Percentiles rank a stretch among this genome's conserved stretches.
phyloP scores from a whole-genome alignment of 192 early-diverging fungal genomes.

The Coemansia sp. region DNA sequence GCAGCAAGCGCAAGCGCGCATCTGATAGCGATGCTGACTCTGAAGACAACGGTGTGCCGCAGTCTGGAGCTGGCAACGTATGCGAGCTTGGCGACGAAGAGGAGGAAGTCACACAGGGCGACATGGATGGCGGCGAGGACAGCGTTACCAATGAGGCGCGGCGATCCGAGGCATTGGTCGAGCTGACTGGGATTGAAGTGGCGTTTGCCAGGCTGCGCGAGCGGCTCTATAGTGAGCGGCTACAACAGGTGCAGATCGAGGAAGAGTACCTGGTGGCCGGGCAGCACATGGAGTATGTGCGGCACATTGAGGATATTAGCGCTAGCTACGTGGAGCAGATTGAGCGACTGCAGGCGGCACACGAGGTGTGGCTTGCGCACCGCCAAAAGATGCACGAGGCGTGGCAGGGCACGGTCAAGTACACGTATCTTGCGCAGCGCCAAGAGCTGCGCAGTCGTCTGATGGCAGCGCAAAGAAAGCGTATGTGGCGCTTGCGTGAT shows the following conservation, averaged over 20 bases:
- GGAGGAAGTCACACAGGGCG: conserved; percentile 1
- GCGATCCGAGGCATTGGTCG: conserved; percentile 34
- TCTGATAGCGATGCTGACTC: conserved; percentile 5
- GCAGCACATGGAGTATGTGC: conserved; percentile 45
- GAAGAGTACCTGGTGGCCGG: conserved; percentile 38
- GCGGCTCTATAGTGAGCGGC: conserved; percentile 41
- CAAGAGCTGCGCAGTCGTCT: conserved; percentile 48
- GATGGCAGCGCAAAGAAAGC: conserved; percentile 28
- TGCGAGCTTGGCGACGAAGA: neutral
- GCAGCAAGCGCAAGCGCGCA: conserved; percentile 6
- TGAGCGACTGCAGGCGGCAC: conserved; percentile 30
- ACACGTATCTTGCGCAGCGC: conserved; percentile 44
- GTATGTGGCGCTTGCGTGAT: conserved; percentile 44
- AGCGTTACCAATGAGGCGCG: conserved; percentile 32
- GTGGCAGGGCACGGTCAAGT: conserved; percentile 34
- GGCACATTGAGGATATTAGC: conserved; percentile 30
- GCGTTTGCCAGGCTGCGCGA: conserved; percentile 55
- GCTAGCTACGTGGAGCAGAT: conserved; percentile 13
- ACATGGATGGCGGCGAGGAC: conserved; percentile 13
- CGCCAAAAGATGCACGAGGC: conserved; percentile 35
- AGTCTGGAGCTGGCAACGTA: neutral
- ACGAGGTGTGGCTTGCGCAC: conserved; percentile 38
- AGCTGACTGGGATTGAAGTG: conserved; percentile 49
- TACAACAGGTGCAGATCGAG: conserved; percentile 50
- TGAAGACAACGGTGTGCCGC: conserved; percentile 3